Percentiles rank a stretch among this genome's conserved stretches.
phyloP scores from a whole-genome alignment of 2,329 filamentous ascomycete species.

The Bipolaris bicolor region DNA sequence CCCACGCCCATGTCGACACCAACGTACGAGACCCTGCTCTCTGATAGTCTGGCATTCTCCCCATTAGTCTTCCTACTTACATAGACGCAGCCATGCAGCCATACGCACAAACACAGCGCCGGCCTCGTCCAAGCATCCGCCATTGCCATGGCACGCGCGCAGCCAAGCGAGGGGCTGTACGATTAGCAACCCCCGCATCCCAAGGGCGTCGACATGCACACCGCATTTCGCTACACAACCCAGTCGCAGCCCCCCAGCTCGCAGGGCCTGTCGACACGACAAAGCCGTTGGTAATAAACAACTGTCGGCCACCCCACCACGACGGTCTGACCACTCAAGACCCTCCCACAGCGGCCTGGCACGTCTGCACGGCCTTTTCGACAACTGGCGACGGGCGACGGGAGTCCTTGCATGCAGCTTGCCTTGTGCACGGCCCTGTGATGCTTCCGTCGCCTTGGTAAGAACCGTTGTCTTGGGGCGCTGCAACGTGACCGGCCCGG shows the following conservation, averaged over 20 bases:
- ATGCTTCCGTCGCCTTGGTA: conserved; percentile 7
- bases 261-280: neutral
- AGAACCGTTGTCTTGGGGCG: conserved; percentile 16
- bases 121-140: neutral
- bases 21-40: too few species aligned
- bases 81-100: too few species aligned
- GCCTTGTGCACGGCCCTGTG: conserved; percentile 18
- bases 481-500: neutral
- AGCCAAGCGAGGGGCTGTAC: conserved; percentile 15
- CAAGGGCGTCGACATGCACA: conserved; percentile 23
- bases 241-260: neutral
- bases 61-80: neutral
- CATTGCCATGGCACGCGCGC: conserved; percentile 4
- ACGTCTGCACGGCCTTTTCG: too few species aligned
- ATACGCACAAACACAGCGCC: too few species aligned
- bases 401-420: conserved; percentile 7
- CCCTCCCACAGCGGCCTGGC: too few species aligned
- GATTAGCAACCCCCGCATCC: conserved; percentile 17
- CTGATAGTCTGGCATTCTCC: too few species aligned
- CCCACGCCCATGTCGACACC: too few species aligned
- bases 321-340: too few species aligned
- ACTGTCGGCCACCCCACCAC: too few species aligned
- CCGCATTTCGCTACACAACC: conserved; percentile 21
- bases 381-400: too few species aligned
- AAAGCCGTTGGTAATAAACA: neutral